phyloP scores from a whole-genome alignment of 805 yeast species.

The Zygosaccharomyces kombuchaensis region DNA sequence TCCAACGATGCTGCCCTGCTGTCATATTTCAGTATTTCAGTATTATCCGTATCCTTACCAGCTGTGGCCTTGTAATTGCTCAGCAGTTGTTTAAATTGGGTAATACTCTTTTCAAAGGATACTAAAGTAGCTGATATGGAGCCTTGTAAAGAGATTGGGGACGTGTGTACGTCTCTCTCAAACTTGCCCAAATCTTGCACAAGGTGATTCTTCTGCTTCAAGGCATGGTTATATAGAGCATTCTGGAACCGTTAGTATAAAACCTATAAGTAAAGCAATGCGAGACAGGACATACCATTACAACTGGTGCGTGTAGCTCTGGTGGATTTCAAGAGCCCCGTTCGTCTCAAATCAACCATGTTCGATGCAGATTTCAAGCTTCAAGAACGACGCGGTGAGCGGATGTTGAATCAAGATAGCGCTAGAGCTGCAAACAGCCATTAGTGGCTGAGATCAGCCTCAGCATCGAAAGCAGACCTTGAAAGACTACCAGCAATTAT shows the following conservation, averaged over 20 bases:
- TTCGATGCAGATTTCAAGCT: neutral
- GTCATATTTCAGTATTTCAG: conserved; percentile 44
- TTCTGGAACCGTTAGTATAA: conserved; percentile 43
- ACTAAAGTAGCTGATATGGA: conserved; percentile 55
- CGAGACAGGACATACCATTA: conserved; percentile 4
- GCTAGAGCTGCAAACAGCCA: neutral
- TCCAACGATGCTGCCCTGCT: conserved; percentile 59
- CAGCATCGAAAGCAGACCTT: neutral
- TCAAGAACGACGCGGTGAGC: neutral
- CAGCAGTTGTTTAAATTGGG: conserved; percentile 44
- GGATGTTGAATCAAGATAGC: neutral
- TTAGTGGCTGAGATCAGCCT: neutral
- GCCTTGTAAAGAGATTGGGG: conserved; percentile 74
- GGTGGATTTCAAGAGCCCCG: conserved; percentile 1
- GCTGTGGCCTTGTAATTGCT: conserved; percentile 51
- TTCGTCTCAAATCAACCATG: neutral
- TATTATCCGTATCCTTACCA: conserved; percentile 12
- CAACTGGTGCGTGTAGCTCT: neutral
- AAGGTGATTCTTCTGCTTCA: conserved; percentile 73
- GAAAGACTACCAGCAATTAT: neutral
- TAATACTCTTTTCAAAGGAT: conserved; percentile 68
- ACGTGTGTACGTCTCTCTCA: conserved; percentile 54
- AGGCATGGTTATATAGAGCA: conserved; percentile 83
- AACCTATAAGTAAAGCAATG: neutral
- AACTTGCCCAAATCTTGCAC: conserved; percentile 64